Percentiles rank a stretch among this genome's conserved stretches.
Evolutionary conservation across 2,329 filamentous ascomycete species (phyloP).

Genomic region (Colletotrichum tropicale): DNA sequence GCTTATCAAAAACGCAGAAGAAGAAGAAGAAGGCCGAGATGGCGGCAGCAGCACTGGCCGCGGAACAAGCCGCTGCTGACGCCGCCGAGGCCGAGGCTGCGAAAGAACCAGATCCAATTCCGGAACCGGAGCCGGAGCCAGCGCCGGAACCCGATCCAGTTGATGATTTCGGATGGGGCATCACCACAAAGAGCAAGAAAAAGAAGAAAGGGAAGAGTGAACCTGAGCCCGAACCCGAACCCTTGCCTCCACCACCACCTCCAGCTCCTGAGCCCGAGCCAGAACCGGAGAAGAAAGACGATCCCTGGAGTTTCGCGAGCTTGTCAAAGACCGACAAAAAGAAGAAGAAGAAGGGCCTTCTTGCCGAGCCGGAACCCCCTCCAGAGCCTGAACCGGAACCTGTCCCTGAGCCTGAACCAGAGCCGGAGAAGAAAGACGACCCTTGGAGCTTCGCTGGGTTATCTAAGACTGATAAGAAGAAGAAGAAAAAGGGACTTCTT

Average conservation of each 20-base stretch:
- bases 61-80: background rate
- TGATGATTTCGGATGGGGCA: constrained; percentile 19
- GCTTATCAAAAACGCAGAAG: constrained; percentile 31
- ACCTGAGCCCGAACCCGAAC: constrained; percentile 10
- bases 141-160: constrained; percentile 13
- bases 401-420: constrained; percentile 21
- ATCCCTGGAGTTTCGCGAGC: constrained; percentile 24
- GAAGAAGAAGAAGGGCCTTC: constrained; percentile 36
- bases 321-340: constrained; percentile 41
- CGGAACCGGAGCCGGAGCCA: background rate
- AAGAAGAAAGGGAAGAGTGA: constrained; percentile 30
- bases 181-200: constrained; percentile 32
- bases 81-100: background rate
- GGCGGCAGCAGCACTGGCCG: constrained; percentile 3
- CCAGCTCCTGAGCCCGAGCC: constrained; percentile 27
- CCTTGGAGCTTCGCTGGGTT: constrained; percentile 22
- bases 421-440: constrained; percentile 29
- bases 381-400: constrained; percentile 23
- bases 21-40: constrained; percentile 30
- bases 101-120: constrained; percentile 17
- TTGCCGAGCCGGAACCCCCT: constrained; percentile 24
- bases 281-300: constrained; percentile 19
- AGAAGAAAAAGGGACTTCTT: constrained; percentile 28
- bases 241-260: background rate
- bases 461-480: constrained; percentile 39